A percentile compares a stretch with the other conserved stretches of the same genome.
These are phyloP conservation scores for Lactuca saligna DNA, from an alignment of 129 eudicot genomes.

Conservation along the genomic window DNA sequence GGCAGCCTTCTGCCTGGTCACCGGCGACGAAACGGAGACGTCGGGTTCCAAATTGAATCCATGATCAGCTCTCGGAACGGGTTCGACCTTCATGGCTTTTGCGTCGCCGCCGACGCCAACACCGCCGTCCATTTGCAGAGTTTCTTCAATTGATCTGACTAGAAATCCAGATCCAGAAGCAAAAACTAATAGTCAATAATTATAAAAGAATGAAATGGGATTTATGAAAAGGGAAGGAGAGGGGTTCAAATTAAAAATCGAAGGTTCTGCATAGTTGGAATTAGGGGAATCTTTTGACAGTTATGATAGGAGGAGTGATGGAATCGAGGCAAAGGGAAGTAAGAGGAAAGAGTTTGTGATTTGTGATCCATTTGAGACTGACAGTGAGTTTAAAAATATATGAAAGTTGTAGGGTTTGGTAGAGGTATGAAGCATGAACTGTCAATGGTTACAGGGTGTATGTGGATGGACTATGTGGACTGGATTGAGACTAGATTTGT, in stretches of 20 bases:
- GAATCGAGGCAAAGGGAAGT: conserved; percentile 26
- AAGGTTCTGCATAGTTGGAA: conserved; percentile 6
- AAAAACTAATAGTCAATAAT: background rate
- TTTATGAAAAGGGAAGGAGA: background rate
- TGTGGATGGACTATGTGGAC: conserved; percentile 22
- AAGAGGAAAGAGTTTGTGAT: background rate
- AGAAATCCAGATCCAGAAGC: conserved; percentile 27
- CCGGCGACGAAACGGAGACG: conserved; percentile 79
- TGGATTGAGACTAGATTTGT: conserved; percentile 26
- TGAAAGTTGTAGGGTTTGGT: conserved; percentile 29
- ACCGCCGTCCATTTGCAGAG: conserved; percentile 49
- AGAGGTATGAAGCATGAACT: conserved; percentile 19
- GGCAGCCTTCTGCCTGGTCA: conserved; percentile 81
- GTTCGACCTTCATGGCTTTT: conserved; percentile 39
- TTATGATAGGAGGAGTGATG: conserved; percentile 31
- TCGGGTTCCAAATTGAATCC: conserved; percentile 65
- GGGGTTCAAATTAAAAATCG: conserved; percentile 4
- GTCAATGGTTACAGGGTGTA: conserved; percentile 33
- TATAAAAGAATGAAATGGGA: background rate
- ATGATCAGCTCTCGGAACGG: conserved; percentile 52
- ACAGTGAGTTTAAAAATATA: conserved; percentile 7
- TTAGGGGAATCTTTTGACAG: conserved; percentile 37
- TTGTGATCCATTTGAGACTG: conserved; percentile 11
- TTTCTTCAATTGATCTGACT: conserved; percentile 14
- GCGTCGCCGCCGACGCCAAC: conserved; percentile 48